Evolutionary conservation across 2,329 filamentous ascomycete genomes (phyloP), one percentile per base, ranked within the genome.

Genomic region (Didymella glomerata): DNA sequence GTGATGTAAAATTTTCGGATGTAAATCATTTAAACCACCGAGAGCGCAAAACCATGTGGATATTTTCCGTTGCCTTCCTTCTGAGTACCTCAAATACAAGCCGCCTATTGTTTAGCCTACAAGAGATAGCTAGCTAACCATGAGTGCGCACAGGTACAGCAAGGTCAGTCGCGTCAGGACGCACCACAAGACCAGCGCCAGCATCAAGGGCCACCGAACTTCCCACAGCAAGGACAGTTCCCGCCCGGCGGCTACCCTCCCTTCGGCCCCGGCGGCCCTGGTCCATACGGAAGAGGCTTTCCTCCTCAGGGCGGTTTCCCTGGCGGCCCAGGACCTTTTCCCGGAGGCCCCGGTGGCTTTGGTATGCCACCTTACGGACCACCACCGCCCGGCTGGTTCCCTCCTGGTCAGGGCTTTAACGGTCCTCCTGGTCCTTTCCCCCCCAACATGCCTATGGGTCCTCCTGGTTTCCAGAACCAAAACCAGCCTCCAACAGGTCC

Each of bases 51-150:
- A 83, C 85, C 86, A 83, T 97, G 93, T 96, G 89, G 93, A 97
- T 81, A 87, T 89, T 89, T 71, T 97, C 93, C 93, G 93, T 97
- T 97, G 93, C 93, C 93, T 97, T 97, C 93, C 93, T 97, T 97
- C 93, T 97, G 93, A 97, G 88, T 66, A 70, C 58, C 62, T 62
- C 54, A 27, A 32, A 53, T 44, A 50, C 47, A 56, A 32, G 22
- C 57, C 54, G 18, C 48, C 59, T 47, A 48, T 64, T 47, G 25
- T 56, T 46, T 44, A 47, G 34, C 42, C 30, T 41, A 24, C 60
- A 36, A 34, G 51, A 54, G 34, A 47, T n/a, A 48, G 13, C 49
- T 62, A 48, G 68, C 73, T 76, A 59, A 75, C 61, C 57, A 54
- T 38, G 53, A 60, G 60, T 66, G 61, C 65, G 63, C 66, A 63